Conservation (phyloP, 345 rosid species). For the Erysimum cheiranthoides region DNA sequence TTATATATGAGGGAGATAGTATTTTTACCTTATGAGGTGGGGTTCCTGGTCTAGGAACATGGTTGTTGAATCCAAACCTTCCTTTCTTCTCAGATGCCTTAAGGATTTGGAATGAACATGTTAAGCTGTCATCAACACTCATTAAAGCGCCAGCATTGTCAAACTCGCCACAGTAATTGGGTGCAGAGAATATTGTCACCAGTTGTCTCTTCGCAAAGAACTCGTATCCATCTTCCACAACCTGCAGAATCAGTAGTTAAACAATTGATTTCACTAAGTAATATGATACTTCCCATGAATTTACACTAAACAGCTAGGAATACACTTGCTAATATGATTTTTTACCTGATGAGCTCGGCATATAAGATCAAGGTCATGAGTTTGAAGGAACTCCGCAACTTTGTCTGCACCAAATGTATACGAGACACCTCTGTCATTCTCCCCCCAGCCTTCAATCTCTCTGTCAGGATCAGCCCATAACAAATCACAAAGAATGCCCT, state of each 20-base stretch:
- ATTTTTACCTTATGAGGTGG: slow-evolving; percentile 34
- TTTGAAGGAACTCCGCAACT: slow-evolving; percentile 74
- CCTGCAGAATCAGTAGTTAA: slow-evolving; percentile 50
- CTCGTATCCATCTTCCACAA: slow-evolving; percentile 92
- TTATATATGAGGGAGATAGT: neutral
- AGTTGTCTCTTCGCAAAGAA: slow-evolving; percentile 81
- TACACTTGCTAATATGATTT: neutral
- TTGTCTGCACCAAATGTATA: slow-evolving; percentile 67
- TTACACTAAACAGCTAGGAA: no score
- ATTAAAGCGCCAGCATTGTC: slow-evolving; percentile 95
- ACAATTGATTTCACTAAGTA: neutral
- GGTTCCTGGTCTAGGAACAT: slow-evolving; percentile 35
- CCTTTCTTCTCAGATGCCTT: slow-evolving; percentile 71
- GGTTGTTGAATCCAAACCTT: slow-evolving; percentile 54
- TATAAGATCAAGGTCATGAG: slow-evolving; percentile 77
- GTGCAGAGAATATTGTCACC: slow-evolving; percentile 88
- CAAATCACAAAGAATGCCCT: slow-evolving; percentile 87
- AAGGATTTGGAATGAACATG: slow-evolving; percentile 85
- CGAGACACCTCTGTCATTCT: slow-evolving; percentile 91
- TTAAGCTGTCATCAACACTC: slow-evolving; percentile 77
- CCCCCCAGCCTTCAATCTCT: slow-evolving; percentile 78
- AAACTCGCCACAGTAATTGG: slow-evolving; percentile 90
- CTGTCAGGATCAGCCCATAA: slow-evolving; percentile 89
- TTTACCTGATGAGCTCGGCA: slow-evolving; percentile 90
- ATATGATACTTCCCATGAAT: neutral